Conservation (phyloP, 805 yeast species). For the Candida maesae region DNA sequence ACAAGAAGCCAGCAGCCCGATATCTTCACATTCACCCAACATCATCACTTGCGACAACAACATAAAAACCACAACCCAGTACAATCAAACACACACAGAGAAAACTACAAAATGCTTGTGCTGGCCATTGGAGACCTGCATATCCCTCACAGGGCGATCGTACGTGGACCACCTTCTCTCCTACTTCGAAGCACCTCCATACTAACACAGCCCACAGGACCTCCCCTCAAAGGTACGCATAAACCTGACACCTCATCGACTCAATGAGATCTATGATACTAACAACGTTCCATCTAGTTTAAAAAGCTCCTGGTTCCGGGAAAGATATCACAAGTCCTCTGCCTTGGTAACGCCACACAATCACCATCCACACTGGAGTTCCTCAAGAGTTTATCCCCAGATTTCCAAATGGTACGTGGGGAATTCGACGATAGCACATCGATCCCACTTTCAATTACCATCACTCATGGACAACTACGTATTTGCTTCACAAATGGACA, state of each 20-base stretch:
- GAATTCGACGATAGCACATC: slow-evolving; percentile 58
- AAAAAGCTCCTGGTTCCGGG: slow-evolving; percentile 76
- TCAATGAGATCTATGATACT: slow-evolving; percentile 1
- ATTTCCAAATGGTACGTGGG: slow-evolving; percentile 75
- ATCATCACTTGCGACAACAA: too few species aligned
- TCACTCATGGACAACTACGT: slow-evolving; percentile 64
- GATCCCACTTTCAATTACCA: slow-evolving; percentile 61
- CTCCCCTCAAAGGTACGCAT: slow-evolving; percentile 38
- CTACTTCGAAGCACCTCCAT: slow-evolving; percentile 3
- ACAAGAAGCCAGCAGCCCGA: slow-evolving; percentile 1
- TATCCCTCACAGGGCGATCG: slow-evolving; percentile 82
- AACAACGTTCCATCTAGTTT: slow-evolving; percentile 42
- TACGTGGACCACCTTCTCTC: slow-evolving; percentile 26
- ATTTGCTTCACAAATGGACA: slow-evolving; percentile 87
- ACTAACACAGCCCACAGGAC: slow-evolving; percentile 31
- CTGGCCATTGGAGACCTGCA: slow-evolving; percentile 87
- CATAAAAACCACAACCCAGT: too few species aligned
- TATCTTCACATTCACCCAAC: background rate
- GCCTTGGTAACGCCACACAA: slow-evolving; percentile 79
- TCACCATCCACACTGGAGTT: slow-evolving; percentile 61
- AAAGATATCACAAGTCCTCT: slow-evolving; percentile 78
- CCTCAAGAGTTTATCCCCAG: slow-evolving; percentile 64
- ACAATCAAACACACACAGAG: background rate
- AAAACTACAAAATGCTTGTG: slow-evolving; percentile 46
- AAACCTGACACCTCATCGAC: background rate